Conservation (phyloP, 345 rosid species). For the Ceriops decandra region DNA sequence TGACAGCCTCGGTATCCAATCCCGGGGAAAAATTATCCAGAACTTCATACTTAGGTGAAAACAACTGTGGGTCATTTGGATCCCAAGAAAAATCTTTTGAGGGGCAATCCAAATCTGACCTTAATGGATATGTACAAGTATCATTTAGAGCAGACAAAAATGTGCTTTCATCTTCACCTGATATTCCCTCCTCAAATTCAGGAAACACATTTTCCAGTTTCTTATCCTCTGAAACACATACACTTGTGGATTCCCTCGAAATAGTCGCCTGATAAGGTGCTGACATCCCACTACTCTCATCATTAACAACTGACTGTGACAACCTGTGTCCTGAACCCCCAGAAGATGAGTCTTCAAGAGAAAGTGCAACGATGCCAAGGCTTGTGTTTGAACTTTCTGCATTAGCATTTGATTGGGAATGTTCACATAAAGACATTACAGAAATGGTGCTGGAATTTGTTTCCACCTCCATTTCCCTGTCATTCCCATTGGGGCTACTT, state of each 20-base stretch:
- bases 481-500: slow-evolving; percentile 11
- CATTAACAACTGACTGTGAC: slow-evolving; percentile 19
- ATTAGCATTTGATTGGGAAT: slow-evolving; percentile 12
- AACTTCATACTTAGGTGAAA: slow-evolving; percentile 16
- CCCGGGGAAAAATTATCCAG: slow-evolving; percentile 32
- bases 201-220: slow-evolving; percentile 36
- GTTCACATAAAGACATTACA: slow-evolving; percentile 16
- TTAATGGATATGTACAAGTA: slow-evolving; percentile 14
- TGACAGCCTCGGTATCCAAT: slow-evolving; percentile 33
- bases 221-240: slow-evolving; percentile 33
- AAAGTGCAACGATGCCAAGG: slow-evolving; percentile 13
- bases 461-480: slow-evolving; percentile 6
- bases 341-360: slow-evolving; percentile 13
- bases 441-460: slow-evolving; percentile 10
- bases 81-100: slow-evolving; percentile 15
- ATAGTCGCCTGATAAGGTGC: slow-evolving; percentile 18
- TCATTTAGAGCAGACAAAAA: slow-evolving; percentile 51
- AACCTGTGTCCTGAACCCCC: slow-evolving; percentile 2
- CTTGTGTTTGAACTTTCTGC: slow-evolving; percentile 22
- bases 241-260: slow-evolving; percentile 26
- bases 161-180: slow-evolving; percentile 43
- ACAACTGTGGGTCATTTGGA: slow-evolving; percentile 17
- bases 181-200: slow-evolving; percentile 33
- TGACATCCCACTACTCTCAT: slow-evolving; percentile 17
- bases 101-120: slow-evolving; percentile 22